Base-by-base conservation (phyloP, 306 rosid genomes). In the Lablab purpureus region DNA sequence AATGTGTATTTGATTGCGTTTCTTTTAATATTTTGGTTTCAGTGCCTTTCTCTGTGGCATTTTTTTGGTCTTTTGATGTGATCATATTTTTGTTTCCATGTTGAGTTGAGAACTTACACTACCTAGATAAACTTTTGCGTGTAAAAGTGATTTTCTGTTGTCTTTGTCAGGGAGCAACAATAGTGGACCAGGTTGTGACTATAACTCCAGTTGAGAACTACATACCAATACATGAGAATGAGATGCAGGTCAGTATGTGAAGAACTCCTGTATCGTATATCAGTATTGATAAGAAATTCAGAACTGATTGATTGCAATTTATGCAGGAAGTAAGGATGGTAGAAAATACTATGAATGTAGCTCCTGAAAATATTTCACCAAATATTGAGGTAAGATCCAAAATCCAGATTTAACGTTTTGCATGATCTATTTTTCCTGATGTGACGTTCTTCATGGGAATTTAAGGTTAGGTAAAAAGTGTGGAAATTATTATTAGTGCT, bases 91-190 rank as follows among this genome's bases (percentile, higher is more conserved):
- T 12, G 13, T 46, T 46, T 17, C n/a, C n/a, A 13, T 46, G 3
- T 46, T 46, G 51, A 46, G 51, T 46, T 75, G 43, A 56, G 69
- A 30, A 60, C 18, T 30, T 58, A 30, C 14, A 36, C 67, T 62
- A 58, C 34, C 17, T 58, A 11, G 75, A 17, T 49, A 30, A 25
- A 25, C 56, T 51, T 30, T 40, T 36, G 45, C 43, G 37, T 69
- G 13, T 80, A 71, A 80, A 67, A 47, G 28, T 25, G 2, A 25
- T 1, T 25, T 25, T 69, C 27, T 74, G 71, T 75, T 43, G 80
- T 27, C 76, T 80, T 25, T 75, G 74, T 82, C 81, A 92, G 98
- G 98, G 98, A 80, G 98, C 98, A 79, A 94, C 98, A 34, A 92
- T 94, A 67, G 93, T 94, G 27, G 98, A 94, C 73, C 89, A 85